A percentile compares a stretch with the other conserved stretches of the same genome.
Conservation (phyloP, 140 eudicot genomes). For the Ambrosia hybrid region DNA sequence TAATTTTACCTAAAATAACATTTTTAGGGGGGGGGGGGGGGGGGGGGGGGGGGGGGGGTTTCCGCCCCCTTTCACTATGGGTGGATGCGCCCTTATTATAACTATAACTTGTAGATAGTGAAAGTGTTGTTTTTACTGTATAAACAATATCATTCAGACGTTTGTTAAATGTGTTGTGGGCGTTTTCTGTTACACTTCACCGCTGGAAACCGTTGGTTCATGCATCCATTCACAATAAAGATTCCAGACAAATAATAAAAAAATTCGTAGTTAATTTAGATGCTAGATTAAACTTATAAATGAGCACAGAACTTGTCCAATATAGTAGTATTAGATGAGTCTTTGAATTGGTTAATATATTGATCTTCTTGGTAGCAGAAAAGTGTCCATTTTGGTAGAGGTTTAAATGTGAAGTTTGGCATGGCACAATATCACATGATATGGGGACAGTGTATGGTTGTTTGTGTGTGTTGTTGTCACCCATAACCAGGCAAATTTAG, state of each 20-base stretch:
- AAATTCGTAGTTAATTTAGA: slow-evolving; percentile 9
- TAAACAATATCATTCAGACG: background rate
- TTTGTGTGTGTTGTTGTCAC: slow-evolving; percentile 56
- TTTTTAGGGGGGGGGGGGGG: too few species aligned
- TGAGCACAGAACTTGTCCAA: slow-evolving; percentile 18
- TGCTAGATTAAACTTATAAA: slow-evolving; percentile 10
- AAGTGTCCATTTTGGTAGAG: slow-evolving; percentile 31
- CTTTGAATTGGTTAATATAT: slow-evolving; percentile 10
- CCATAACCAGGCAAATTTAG: slow-evolving; percentile 55
- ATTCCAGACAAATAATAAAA: slow-evolving; percentile 20
- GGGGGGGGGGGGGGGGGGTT: too few species aligned
- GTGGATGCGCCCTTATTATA: background rate
- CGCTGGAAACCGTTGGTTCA: slow-evolving; percentile 17
- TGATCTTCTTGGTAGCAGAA: slow-evolving; percentile 32
- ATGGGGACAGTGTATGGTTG: slow-evolving; percentile 47
- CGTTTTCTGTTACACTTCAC: background rate
- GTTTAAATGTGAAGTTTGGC: slow-evolving; percentile 37
- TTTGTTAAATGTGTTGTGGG: background rate
- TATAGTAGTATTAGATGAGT: background rate
- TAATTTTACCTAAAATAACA: too few species aligned
- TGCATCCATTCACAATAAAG: slow-evolving; percentile 29
- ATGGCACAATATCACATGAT: slow-evolving; percentile 60
- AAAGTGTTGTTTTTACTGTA: background rate
- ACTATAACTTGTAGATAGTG: background rate
- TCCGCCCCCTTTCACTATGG: too few species aligned